Evolutionary conservation across 148 eudicot species (phyloP).

Genomic region (Chenopodium berlandieri): DNA sequence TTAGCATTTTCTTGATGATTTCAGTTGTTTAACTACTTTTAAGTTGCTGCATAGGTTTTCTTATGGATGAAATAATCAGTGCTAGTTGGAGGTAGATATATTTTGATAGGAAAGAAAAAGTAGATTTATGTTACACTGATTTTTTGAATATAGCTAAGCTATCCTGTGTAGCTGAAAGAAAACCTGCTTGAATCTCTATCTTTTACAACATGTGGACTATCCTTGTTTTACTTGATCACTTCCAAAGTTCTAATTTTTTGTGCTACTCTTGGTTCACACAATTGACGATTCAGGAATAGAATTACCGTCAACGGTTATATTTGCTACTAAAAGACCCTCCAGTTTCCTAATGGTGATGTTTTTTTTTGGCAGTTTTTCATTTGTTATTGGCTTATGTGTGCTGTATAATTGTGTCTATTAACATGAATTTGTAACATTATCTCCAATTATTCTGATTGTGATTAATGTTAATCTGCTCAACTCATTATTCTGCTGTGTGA

Average conservation of each 20-base stretch:
- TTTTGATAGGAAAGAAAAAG: too few relatives aligned
- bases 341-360: neutral
- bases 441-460: too few relatives aligned
- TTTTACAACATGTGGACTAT: too few relatives aligned
- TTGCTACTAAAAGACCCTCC: too few relatives aligned
- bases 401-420: too few relatives aligned
- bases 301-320: too few relatives aligned
- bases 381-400: too few relatives aligned
- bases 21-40: neutral
- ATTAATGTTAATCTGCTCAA: too few relatives aligned
- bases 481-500: too few relatives aligned
- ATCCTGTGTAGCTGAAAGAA: neutral
- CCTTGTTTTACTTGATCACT: too few relatives aligned
- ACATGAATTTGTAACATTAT: too few relatives aligned
- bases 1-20: neutral
- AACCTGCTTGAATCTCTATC: neutral
- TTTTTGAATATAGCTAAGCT: neutral
- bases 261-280: neutral
- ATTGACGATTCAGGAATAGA: neutral
- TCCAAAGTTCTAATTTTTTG: neutral
- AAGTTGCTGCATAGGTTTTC: neutral
- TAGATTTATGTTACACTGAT: neutral
- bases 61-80: constrained; percentile 2
- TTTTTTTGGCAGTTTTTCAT: neutral
- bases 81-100: neutral